Evolutionary conservation across 192 early-diverging fungal genomes (phyloP).

Genomic region (Mycoemilia scoparia): DNA sequence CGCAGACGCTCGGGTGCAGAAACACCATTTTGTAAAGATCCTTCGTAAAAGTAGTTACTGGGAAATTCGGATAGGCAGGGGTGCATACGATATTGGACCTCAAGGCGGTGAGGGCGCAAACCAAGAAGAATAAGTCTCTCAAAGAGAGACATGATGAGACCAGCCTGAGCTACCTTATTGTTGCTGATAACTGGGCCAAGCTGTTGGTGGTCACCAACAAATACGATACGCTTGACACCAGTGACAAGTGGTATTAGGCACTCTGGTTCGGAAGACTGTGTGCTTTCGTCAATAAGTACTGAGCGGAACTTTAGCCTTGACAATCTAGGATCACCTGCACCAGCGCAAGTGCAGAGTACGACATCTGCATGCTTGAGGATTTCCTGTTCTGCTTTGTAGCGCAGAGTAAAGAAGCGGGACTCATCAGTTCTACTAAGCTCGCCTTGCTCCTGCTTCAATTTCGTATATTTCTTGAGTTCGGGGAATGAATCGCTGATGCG

Average conservation of each 20-base stretch:
- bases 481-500: constrained; percentile 84
- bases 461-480: constrained; percentile 82
- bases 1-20: constrained; percentile 78
- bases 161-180: constrained; percentile 88
- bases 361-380: constrained; percentile 89
- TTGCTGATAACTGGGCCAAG: constrained; percentile 95
- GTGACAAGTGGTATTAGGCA: constrained; percentile 95
- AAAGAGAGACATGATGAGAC: constrained; percentile 88
- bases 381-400: constrained; percentile 75
- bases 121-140: constrained; percentile 88
- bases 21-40: constrained; percentile 92
- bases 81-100: constrained; percentile 99
- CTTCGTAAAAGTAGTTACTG: constrained; percentile 99
- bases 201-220: constrained; percentile 99
- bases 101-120: constrained; percentile 80
- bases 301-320: constrained; percentile 75
- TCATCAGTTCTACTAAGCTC: constrained; percentile 83
- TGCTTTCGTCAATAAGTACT: constrained; percentile 94
- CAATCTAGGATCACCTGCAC: constrained; percentile 89
- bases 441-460: constrained; percentile 71
- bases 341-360: constrained; percentile 91
- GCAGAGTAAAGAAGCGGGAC: constrained; percentile 63
- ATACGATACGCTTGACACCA: constrained; percentile 86
- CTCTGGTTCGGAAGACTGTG: constrained; percentile 92
- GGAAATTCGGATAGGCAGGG: constrained; percentile 97